Evolutionary conservation across 345 rosid species (phyloP).

Genomic region (Orychophragmus violaceus): DNA sequence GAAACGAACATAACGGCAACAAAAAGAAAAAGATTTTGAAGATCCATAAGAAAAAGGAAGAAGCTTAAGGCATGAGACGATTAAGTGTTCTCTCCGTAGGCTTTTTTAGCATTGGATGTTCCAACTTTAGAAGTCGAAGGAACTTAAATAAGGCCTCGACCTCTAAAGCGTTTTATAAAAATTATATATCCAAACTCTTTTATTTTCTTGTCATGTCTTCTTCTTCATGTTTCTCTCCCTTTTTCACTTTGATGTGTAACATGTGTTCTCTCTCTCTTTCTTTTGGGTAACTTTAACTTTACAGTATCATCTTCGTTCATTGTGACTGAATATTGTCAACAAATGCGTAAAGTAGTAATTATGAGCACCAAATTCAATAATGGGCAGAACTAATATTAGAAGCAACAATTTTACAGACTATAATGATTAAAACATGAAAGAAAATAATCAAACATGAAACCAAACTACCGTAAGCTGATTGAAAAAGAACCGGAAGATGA

Average conservation of each 20-base stretch:
- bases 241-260: constrained; percentile 15
- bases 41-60: constrained; percentile 37
- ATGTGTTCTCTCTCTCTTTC: constrained; percentile 4
- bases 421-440: too few species aligned
- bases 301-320: constrained; percentile 25
- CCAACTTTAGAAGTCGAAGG: constrained; percentile 26
- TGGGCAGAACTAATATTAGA: too few species aligned
- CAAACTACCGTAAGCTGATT: too few species aligned
- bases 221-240: constrained; percentile 35
- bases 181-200: constrained; percentile 7
- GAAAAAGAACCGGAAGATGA: too few species aligned
- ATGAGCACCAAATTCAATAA: too few species aligned
- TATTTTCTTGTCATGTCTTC: constrained; percentile 27
- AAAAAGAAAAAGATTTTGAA: constrained; percentile 24
- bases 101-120: constrained; percentile 28
- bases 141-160: constrained; percentile 32
- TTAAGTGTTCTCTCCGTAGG: constrained; percentile 16
- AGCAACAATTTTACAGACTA: too few species aligned
- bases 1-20: constrained; percentile 39
- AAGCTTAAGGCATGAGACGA: constrained; percentile 20
- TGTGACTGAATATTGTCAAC: constrained; percentile 25
- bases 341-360: constrained; percentile 8
- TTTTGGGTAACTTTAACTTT: constrained; percentile 17
- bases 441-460: too few species aligned
- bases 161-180: constrained; percentile 23